A percentile compares a stretch with the other conserved stretches of the same genome.
Conservation (phyloP, 2,329 filamentous ascomycete genomes). For the Cladosporium sp. region DNA sequence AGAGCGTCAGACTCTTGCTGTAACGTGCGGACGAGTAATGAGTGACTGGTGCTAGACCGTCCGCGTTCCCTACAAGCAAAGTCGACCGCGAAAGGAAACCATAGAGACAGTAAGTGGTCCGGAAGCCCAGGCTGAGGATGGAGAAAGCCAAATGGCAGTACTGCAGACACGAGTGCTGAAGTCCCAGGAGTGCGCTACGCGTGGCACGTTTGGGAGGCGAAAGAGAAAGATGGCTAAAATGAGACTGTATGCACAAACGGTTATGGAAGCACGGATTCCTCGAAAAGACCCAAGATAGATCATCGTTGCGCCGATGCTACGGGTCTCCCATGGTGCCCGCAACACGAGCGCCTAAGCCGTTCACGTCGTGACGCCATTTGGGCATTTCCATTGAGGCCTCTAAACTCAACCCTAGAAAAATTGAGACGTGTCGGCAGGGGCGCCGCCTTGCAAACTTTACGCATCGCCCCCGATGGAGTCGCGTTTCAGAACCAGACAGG, state of each 20-base stretch:
- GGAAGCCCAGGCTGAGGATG: neutral
- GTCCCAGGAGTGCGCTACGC: neutral
- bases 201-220: neutral
- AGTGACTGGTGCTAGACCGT: neutral
- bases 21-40: neutral
- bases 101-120: slow-evolving; percentile 2
- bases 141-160: neutral
- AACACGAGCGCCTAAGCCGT: slow-evolving; percentile 6
- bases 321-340: slow-evolving; percentile 6
- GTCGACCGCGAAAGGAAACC: neutral
- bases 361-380: slow-evolving; percentile 1
- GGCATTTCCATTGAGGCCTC: neutral
- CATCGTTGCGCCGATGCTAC: neutral
- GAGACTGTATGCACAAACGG: slow-evolving; percentile 8
- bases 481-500: neutral
- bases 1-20: neutral
- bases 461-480: neutral
- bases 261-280: neutral
- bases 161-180: slow-evolving; percentile 1
- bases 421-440: neutral
- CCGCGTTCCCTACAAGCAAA: neutral
- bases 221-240: slow-evolving; percentile 3
- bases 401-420: neutral
- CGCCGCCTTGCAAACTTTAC: neutral
- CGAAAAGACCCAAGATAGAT: slow-evolving; percentile 7